Conservation (phyloP, 805 yeast genomes). For the Kodamaea jinghongensis region DNA sequence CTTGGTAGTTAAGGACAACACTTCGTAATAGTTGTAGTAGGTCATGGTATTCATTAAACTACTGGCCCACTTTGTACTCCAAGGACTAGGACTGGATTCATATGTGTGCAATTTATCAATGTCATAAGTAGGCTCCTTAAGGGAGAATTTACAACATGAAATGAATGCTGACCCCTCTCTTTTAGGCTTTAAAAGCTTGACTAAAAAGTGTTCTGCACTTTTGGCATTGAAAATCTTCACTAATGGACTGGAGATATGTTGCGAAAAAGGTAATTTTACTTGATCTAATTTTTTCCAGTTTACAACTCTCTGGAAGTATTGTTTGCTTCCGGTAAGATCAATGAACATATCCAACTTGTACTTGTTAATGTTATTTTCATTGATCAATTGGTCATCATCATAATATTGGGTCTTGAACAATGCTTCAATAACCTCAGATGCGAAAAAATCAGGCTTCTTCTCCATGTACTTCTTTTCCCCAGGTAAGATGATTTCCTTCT, state of each 20-base stretch:
- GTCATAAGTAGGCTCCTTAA: constrained; percentile 32
- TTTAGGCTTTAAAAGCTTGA: constrained; percentile 39
- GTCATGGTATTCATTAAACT: constrained; percentile 29
- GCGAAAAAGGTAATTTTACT: constrained; percentile 27
- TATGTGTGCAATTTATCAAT: constrained; percentile 27
- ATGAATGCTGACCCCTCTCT: constrained; percentile 28
- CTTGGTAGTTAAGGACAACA: constrained; percentile 24
- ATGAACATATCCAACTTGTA: constrained; percentile 35
- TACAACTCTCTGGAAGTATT: constrained; percentile 32
- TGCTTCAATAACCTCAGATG: constrained; percentile 35
- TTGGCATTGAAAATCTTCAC: constrained; percentile 25
- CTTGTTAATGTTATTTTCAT: constrained; percentile 18
- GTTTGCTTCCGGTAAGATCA: constrained; percentile 40
- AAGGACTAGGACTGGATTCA: constrained; percentile 27
- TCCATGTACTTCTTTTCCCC: constrained; percentile 31
- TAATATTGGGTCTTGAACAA: constrained; percentile 23
- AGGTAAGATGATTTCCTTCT: constrained; percentile 33
- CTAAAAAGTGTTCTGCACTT: constrained; percentile 30
- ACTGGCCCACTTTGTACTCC: constrained; percentile 36
- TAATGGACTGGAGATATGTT: constrained; percentile 16
- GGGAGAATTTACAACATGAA: constrained; percentile 33
- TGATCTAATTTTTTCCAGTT: constrained; percentile 29
- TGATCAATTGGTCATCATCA: constrained; percentile 18
- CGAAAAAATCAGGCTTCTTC: constrained; percentile 38
- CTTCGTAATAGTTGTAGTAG: constrained; percentile 36